These are phyloP conservation scores for Tetrapisispora taiwanensis DNA, from an alignment of 805 yeast genomes.

Conservation along the genomic window DNA sequence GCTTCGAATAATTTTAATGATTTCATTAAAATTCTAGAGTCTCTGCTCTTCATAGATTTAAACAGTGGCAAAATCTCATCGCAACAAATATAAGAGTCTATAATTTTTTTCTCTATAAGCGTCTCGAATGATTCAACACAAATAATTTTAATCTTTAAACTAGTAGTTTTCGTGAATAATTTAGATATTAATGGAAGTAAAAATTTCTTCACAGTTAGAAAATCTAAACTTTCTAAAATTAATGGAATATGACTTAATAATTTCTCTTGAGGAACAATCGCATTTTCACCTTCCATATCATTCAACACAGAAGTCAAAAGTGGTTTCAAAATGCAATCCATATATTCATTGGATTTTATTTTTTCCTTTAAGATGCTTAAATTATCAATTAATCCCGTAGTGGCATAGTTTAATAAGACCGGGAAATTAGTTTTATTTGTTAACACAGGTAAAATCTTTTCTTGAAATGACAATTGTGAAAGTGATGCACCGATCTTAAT, in stretches of 20 bases:
- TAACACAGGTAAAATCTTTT: constrained; percentile 44
- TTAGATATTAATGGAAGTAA: constrained; percentile 64
- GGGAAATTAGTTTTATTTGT: constrained; percentile 13
- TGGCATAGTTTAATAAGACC: constrained; percentile 16
- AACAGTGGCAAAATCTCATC: constrained; percentile 79
- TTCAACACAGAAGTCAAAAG: constrained; percentile 20
- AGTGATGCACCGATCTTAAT: constrained; percentile 53
- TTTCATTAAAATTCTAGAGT: constrained; percentile 48
- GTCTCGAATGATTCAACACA: constrained; percentile 51
- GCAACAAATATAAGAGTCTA: constrained; percentile 60
- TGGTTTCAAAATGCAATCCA: constrained; percentile 24
- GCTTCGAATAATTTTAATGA: constrained; percentile 36
- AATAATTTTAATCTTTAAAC: constrained; percentile 64
- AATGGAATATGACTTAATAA: constrained; percentile 36
- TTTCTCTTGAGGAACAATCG: constrained; percentile 38
- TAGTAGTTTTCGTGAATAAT: constrained; percentile 75
- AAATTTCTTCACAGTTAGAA: constrained; percentile 60
- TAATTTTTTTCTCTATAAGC: constrained; percentile 46
- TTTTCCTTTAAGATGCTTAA: constrained; percentile 38
- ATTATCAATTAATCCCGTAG: constrained; percentile 37
- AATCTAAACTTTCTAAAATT: constrained; percentile 44
- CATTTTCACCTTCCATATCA: constrained; percentile 14
- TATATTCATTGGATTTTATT: constrained; percentile 44
- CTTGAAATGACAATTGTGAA: constrained; percentile 71
- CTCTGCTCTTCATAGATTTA: constrained; percentile 65